A percentile compares a stretch with the other conserved stretches of the same genome.
These are phyloP conservation scores for Emmonsia crescens DNA, from an alignment of 2,329 filamentous ascomycete genomes.

Conservation along the genomic window DNA sequence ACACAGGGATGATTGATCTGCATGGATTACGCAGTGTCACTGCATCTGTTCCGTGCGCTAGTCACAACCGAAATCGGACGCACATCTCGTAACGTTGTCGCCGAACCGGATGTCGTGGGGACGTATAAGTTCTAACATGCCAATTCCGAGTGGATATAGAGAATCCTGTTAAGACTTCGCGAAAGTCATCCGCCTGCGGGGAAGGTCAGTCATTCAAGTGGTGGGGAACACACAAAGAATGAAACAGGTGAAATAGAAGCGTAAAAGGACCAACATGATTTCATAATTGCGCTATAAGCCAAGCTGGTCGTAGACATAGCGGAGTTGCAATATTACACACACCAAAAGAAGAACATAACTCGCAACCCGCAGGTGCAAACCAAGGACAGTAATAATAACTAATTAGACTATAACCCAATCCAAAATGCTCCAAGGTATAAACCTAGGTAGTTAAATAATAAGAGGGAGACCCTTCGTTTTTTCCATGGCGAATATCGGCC, in stretches of 20 bases:
- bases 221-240: neutral
- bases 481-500: too few species aligned
- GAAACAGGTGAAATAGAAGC: neutral
- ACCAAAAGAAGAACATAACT: too few species aligned
- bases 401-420: neutral
- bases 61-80: neutral
- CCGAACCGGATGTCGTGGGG: neutral
- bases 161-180: too few species aligned
- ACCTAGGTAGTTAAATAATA: too few species aligned
- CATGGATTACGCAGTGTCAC: neutral
- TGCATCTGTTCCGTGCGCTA: neutral
- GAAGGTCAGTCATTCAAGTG: neutral
- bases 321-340: neutral
- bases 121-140: neutral
- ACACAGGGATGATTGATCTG: neutral
- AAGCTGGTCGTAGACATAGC: too few species aligned
- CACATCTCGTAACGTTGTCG: neutral
- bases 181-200: neutral
- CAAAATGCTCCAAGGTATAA: neutral
- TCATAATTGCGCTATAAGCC: neutral
- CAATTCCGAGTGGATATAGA: too few species aligned
- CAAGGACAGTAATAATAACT: neutral
- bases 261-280: too few species aligned
- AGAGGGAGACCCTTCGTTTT: too few species aligned
- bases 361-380: neutral